A percentile compares a stretch with the other conserved stretches of the same genome.
These are phyloP conservation scores for Carex arenaria DNA, from an alignment of 202 grass and related monocot genomes.

Conservation along the genomic window DNA sequence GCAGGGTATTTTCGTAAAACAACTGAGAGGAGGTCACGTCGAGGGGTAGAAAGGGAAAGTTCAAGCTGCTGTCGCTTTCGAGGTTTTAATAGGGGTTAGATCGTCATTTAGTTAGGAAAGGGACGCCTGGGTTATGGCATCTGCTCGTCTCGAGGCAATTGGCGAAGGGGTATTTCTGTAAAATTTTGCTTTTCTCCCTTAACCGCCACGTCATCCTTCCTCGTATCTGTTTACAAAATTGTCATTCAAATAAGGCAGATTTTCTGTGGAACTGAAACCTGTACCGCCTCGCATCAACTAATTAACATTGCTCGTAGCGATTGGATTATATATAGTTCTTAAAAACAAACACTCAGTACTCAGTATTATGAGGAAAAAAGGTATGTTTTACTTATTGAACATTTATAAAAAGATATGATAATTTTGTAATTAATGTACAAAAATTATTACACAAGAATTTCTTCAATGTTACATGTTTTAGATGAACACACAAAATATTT, in stretches of 20 bases:
- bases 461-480: background rate
- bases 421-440: background rate
- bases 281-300: background rate
- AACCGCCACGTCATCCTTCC: slow-evolving; percentile 76
- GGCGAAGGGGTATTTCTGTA: slow-evolving; percentile 1
- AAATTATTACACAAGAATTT: background rate
- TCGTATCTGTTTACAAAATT: slow-evolving; percentile 60
- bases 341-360: background rate
- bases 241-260: background rate
- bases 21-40: background rate
- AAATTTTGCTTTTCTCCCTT: background rate
- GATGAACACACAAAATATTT: background rate
- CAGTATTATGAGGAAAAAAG: background rate
- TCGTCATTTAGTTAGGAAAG: slow-evolving; percentile 13
- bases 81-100: slow-evolving; percentile 18
- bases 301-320: background rate
- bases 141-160: slow-evolving; percentile 24
- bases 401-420: background rate
- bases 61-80: slow-evolving; percentile 22
- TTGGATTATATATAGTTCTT: background rate
- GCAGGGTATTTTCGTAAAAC: slow-evolving; percentile 23
- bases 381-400: background rate
- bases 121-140: slow-evolving; percentile 17
- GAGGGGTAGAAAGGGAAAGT: slow-evolving; percentile 26
- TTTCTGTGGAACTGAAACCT: background rate